Evolutionary conservation across 2,329 filamentous ascomycete species (phyloP).

Genomic region (Botrytis fragariae): DNA sequence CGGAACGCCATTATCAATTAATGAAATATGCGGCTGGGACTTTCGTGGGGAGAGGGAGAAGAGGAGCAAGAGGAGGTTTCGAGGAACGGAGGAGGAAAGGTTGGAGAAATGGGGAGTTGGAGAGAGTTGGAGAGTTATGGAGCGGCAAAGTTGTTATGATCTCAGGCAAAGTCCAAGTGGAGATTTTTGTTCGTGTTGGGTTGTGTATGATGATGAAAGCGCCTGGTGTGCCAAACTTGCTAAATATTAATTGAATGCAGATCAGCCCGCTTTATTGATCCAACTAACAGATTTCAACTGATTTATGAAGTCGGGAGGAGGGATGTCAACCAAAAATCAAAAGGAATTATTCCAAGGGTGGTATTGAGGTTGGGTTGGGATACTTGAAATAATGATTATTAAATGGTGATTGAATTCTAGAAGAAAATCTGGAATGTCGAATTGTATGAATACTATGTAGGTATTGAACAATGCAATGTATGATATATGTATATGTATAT

Average conservation of each 20-base stretch:
- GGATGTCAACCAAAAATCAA: not conserved
- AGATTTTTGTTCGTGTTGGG: slow-evolving; percentile 14
- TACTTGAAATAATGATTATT: not conserved
- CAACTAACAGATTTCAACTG: not conserved
- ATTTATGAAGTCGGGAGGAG: not conserved
- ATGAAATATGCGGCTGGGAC: not conserved
- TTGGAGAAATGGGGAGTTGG: slow-evolving; percentile 20
- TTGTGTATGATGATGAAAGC: slow-evolving; percentile 7
- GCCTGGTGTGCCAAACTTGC: not conserved
- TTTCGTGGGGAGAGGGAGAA: slow-evolving; percentile 15
- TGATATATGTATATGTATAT: too few relatives aligned
- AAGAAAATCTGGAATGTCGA: not conserved
- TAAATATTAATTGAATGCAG: slow-evolving; percentile 18
- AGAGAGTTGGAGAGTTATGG: slow-evolving; percentile 5
- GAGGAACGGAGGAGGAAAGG: slow-evolving; percentile 26
- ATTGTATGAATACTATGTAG: too few relatives aligned
- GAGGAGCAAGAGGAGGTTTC: slow-evolving; percentile 13
- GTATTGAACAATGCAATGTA: not conserved
- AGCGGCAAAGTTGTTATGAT: not conserved
- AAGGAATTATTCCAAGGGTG: not conserved
- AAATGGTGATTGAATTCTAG: not conserved
- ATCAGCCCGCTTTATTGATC: slow-evolving; percentile 17
- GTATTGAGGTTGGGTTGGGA: not conserved
- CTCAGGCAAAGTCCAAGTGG: not conserved
- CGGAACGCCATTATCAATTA: slow-evolving; percentile 39